phyloP scores from a whole-genome alignment of 2,329 filamentous ascomycete species.

The Aureobasidium sp. region DNA sequence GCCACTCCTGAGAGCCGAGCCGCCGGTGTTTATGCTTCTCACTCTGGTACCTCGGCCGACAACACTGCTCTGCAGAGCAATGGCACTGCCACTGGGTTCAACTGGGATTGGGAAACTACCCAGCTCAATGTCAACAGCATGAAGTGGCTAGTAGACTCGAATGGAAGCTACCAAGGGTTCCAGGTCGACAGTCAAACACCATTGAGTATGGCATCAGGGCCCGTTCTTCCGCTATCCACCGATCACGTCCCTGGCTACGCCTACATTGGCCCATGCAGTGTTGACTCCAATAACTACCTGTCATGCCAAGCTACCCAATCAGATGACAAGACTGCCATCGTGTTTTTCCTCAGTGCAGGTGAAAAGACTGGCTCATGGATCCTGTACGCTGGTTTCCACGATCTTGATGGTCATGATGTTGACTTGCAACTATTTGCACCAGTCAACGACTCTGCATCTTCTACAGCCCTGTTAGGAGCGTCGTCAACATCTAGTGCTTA shows the following conservation, averaged over 20 bases:
- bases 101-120: neutral
- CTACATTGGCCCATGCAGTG: neutral
- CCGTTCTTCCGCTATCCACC: neutral
- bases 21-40: neutral
- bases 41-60: neutral
- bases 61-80: slow-evolving; percentile 2
- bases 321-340: neutral
- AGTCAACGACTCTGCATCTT: neutral
- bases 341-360: slow-evolving; percentile 1
- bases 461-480: neutral
- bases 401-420: neutral
- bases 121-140: neutral
- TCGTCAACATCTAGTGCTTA: neutral
- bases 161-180: neutral
- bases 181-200: neutral
- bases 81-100: neutral
- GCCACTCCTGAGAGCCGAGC: neutral
- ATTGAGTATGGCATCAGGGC: neutral
- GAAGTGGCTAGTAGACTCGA: neutral
- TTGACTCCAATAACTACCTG: neutral
- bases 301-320: neutral
- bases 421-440: neutral
- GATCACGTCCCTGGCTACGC: neutral
- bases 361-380: neutral
- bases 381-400: slow-evolving; percentile 4